Base-by-base conservation (phyloP, 441 rosid genomes). In the Gossypium schwendimanii region DNA sequence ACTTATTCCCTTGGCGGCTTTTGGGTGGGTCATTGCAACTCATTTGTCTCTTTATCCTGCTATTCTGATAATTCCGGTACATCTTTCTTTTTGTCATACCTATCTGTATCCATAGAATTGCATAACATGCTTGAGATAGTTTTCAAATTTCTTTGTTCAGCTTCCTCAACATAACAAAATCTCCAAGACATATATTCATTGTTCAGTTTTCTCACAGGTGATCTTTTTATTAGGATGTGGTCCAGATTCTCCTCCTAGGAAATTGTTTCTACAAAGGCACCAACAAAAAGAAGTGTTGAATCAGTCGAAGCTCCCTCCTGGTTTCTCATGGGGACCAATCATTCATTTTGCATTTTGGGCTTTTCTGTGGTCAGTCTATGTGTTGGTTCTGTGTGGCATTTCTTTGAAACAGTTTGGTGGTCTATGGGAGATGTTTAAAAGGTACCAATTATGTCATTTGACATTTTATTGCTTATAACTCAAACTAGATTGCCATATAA, bases 1-100 rank as follows among this genome's bases (percentile, higher is more conserved):
- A 79, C 54, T 80, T 66, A 84, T 87, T 79, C 91, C 96, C 44
- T 74, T 91, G 85, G 97, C 99, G 80, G 96, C 97, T 59, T 93
- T 95, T 84, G 98, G 94, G 74, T 88, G 93, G 89, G 96, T 91
- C 77, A 82, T 93, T 80, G 94, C 98, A 65, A 85, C 90, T 17
- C 98, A 96, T 81, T 71, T 91, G 76, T 96, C 97, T 75, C 95
- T 96, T 73, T 90, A 90, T 79, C 97, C 98, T 59, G 90, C 81
- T 62, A 78, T 89, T 66, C 83, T 93, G 70, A 78, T 87, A 1
- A 84, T 93, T 77, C 99, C 97, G 15, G 98, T 93, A 84, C 77
- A 85, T 36, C 53, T 26, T 44, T 26, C 39, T 45, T 45, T 15
- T 57, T 53, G 45, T 47, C 64, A 50, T 33, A 57, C 50, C 49